These are phyloP conservation scores for Sclerotiophoma versabilis DNA, from an alignment of 2,329 filamentous ascomycete species.

Conservation along the genomic window DNA sequence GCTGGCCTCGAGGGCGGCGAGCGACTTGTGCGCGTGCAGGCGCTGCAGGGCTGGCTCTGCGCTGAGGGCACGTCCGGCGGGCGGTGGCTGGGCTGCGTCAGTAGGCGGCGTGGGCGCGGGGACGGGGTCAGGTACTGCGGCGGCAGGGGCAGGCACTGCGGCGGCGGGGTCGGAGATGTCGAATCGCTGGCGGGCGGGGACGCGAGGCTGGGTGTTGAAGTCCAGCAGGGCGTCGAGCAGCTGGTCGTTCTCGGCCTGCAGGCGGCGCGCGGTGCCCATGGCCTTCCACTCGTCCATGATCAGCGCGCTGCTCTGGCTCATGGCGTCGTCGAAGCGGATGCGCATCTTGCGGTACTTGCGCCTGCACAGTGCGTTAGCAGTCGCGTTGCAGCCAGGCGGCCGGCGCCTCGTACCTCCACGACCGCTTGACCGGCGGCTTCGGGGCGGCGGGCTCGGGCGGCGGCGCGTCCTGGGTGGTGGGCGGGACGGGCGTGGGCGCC, in stretches of 20 bases:
- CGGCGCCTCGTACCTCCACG: conserved; percentile 44
- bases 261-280: conserved; percentile 77
- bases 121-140: too few relatives aligned
- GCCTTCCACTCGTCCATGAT: conserved; percentile 84
- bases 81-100: too few relatives aligned
- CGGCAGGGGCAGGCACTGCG: conserved; percentile 18
- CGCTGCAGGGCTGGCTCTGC: too few relatives aligned
- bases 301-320: conserved; percentile 81
- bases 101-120: conserved; percentile 33
- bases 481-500: conserved; percentile 20
- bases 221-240: conserved; percentile 88
- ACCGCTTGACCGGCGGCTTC: conserved; percentile 45
- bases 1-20: conserved; percentile 51
- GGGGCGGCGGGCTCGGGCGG: conserved; percentile 19
- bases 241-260: conserved; percentile 92
- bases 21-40: conserved; percentile 38
- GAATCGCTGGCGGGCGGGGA: conserved; percentile 76
- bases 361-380: conserved; percentile 39
- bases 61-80: too few relatives aligned
- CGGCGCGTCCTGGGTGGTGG: conserved; percentile 10
- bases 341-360: conserved; percentile 97
- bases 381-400: not conserved
- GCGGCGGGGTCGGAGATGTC: conserved; percentile 62
- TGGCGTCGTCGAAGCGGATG: conserved; percentile 76
- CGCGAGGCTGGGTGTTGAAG: conserved; percentile 82